Evolutionary conservation across 2,329 filamentous ascomycete species (phyloP).

Genomic region (Diaporthe destruens): DNA sequence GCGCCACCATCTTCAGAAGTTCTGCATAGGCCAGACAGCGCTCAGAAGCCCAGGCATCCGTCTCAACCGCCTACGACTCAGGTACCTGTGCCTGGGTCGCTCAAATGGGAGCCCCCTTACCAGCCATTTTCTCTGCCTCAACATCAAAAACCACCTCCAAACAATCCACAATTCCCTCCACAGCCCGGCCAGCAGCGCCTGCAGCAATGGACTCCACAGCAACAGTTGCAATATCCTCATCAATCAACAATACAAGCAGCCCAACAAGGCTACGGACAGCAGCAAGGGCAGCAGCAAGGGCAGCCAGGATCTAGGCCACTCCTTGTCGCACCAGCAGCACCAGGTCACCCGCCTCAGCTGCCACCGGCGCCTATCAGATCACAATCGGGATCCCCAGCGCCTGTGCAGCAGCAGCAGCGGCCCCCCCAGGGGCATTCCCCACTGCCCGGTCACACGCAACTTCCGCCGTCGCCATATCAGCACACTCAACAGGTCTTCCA

Average conservation of each 20-base stretch:
- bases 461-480: constrained; percentile 38
- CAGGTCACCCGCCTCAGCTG: constrained; percentile 48
- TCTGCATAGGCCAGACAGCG: constrained; percentile 51
- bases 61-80: constrained; percentile 45
- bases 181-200: constrained; percentile 34
- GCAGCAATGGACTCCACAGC: constrained; percentile 37
- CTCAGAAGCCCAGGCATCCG: constrained; percentile 49
- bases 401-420: constrained; percentile 42
- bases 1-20: constrained; percentile 48
- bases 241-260: constrained; percentile 41
- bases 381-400: constrained; percentile 46
- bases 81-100: constrained; percentile 48
- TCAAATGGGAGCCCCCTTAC: constrained; percentile 59
- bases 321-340: constrained; percentile 53
- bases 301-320: constrained; percentile 45
- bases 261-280: constrained; percentile 33
- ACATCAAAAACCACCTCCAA: constrained; percentile 38
- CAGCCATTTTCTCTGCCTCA: constrained; percentile 47
- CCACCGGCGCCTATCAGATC: constrained; percentile 47
- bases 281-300: constrained; percentile 21
- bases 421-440: constrained; percentile 35
- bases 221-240: constrained; percentile 41
- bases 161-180: constrained; percentile 32
- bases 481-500: constrained; percentile 38
- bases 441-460: constrained; percentile 29